Percentiles rank a stretch among this genome's conserved stretches.
Conservation (phyloP, 176 grass and related monocot species). For the Phoenix dactylifera region DNA sequence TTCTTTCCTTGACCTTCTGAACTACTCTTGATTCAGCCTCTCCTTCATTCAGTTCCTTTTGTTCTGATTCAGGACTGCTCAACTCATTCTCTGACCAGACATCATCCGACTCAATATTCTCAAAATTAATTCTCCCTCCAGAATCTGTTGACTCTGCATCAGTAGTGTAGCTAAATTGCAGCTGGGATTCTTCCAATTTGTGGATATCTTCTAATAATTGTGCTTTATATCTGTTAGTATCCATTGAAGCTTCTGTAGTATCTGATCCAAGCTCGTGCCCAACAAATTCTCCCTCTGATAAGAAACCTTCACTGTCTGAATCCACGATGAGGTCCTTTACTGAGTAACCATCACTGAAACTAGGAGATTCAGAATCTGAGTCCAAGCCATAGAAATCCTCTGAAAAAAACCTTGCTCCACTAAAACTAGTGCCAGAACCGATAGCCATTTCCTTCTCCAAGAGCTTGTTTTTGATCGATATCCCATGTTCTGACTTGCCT, state of each 20-base stretch:
- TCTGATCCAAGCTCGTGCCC: constrained; percentile 7
- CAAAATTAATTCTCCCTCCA: background rate
- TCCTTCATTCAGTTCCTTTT: constrained; percentile 2
- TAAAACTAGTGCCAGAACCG: constrained; percentile 4
- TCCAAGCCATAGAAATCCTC: constrained; percentile 61
- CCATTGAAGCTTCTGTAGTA: constrained; percentile 6
- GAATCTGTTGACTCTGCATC: constrained; percentile 11
- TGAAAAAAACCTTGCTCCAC: constrained; percentile 33
- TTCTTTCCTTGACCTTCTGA: constrained; percentile 1
- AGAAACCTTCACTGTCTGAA: constrained; percentile 84
- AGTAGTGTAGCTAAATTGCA: constrained; percentile 5
- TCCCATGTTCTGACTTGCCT: constrained; percentile 2
- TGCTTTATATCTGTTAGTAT: constrained; percentile 20
- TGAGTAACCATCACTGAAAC: constrained; percentile 80
- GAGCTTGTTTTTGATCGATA: constrained; percentile 2
- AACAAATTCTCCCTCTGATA: constrained; percentile 56
- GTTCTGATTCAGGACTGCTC: background rate
- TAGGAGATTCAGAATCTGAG: constrained; percentile 64
- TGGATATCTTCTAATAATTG: constrained; percentile 42
- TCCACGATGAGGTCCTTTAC: constrained; percentile 77
- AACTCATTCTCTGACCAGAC: background rate
- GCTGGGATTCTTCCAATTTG: constrained; percentile 19
- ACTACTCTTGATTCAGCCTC: constrained; percentile 3
- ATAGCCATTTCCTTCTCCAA: constrained; percentile 11
- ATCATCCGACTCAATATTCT: background rate